Evolutionary conservation across 2,329 filamentous ascomycete genomes (phyloP), one percentile per base, ranked within the genome.

Genomic region (Trichoderma pleuroti): DNA sequence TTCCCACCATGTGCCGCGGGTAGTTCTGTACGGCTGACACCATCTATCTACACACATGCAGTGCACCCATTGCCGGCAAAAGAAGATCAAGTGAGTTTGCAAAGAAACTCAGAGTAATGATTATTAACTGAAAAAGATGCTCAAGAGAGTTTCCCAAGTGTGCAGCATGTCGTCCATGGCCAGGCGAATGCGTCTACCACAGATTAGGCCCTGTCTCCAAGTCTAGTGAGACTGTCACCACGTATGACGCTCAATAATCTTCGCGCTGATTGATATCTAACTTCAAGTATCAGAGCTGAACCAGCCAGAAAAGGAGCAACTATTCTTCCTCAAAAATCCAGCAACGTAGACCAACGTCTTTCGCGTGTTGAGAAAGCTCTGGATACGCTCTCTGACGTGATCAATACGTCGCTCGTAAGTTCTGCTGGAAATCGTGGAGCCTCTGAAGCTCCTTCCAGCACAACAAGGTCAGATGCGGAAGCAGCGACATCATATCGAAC

Each of bases 81-180:
- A 64, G n/a, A 64, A 64, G 62, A 64, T 64, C 12, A 64, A 52
- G 61, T 64, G 6, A n/a, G 61, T 52, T 11, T 32, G 11, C 42
- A 18, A 34, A 14, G 14, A 10, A 26, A 26, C 2, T 16, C 9
- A 24, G 5, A 24, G 5, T 32, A 8, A n/a, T 26, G 10, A 12
- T 34, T 34, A 26, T 2, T 46, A 11, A 52, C n/a, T 26, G 2
- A 12, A 26, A 14, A 34, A 64, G 62, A 52, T 64, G 62, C 18
- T 64, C 62, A 12, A 34, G 62, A 36, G 62, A 64, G 8, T 18
- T 64, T 18, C 62, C 62, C 9, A 64, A 64, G 30, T 64, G 62
- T 14, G 62, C 62, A 7, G 62, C 62, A 64, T 64, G 62, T 32
- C 62, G 62, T 52, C 62, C 62, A 24, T 64, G 62, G 62, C 62